A percentile compares a stretch with the other conserved stretches of the same genome.
Conservation (phyloP, 192 early-diverging fungal genomes). For the Podila verticillata region DNA sequence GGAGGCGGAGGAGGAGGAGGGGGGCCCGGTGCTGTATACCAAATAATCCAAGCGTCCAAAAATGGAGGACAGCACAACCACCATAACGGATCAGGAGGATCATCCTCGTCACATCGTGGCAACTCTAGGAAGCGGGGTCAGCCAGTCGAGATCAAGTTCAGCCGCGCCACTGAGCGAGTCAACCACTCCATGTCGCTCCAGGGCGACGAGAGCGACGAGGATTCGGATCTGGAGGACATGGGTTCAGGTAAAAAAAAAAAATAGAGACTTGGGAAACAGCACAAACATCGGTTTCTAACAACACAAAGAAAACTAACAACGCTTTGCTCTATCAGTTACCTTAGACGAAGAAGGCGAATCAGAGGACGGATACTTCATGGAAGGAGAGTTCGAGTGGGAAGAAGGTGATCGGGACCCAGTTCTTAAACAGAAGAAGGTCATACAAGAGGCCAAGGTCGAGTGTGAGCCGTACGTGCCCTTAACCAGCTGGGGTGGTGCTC, state of each 20-base stretch:
- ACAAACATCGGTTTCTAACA: background rate
- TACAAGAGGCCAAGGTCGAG: background rate
- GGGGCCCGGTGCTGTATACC: background rate
- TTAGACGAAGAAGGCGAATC: slow-evolving; percentile 36
- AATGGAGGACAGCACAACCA: background rate
- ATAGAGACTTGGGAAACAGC: background rate
- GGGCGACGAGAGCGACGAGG: background rate
- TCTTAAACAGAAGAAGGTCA: background rate
- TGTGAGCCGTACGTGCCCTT: slow-evolving; percentile 6
- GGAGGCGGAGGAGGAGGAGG: slow-evolving; percentile 2
- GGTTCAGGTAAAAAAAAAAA: background rate
- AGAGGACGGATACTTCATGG: slow-evolving; percentile 34
- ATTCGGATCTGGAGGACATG: background rate
- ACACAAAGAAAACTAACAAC: background rate
- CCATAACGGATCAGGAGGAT: background rate
- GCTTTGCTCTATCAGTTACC: background rate
- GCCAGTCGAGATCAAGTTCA: slow-evolving; percentile 3
- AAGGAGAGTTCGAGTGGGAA: slow-evolving; percentile 42
- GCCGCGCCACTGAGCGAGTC: background rate
- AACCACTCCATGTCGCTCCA: background rate
- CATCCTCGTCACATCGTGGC: background rate
- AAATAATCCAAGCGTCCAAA: background rate
- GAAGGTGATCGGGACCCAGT: slow-evolving; percentile 41
- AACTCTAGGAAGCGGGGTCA: background rate
- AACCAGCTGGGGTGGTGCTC: slow-evolving; percentile 34